A percentile compares a stretch with the other conserved stretches of the same genome.
Evolutionary conservation across 805 yeast genomes (phyloP).

Genomic region (Nematodospora valgi): DNA sequence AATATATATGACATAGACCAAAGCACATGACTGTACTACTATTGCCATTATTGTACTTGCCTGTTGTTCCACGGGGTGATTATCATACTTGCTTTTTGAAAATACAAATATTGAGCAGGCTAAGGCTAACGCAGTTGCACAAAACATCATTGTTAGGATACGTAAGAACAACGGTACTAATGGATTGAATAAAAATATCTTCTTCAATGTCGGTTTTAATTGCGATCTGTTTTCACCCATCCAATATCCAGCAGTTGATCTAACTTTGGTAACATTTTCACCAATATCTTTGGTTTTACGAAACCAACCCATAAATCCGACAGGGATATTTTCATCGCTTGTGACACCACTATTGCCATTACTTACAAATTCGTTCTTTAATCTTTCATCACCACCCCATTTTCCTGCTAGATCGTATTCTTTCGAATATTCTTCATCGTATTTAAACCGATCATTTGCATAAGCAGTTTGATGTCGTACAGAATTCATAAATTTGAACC

Average conservation of each 20-base stretch:
- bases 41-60: slow-evolving; percentile 94
- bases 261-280: slow-evolving; percentile 31
- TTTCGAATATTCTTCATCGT: slow-evolving; percentile 22
- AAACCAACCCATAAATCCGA: slow-evolving; percentile 2
- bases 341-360: background rate
- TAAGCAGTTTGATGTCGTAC: slow-evolving; percentile 43
- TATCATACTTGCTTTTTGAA: slow-evolving; percentile 32
- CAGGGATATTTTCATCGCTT: slow-evolving; percentile 6
- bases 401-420: slow-evolving; percentile 44
- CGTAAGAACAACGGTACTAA: slow-evolving; percentile 78
- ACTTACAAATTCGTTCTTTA: slow-evolving; percentile 32
- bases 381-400: slow-evolving; percentile 73
- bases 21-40: slow-evolving; percentile 74
- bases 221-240: slow-evolving; percentile 59
- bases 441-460: slow-evolving; percentile 23
- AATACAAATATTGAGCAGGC: slow-evolving; percentile 56
- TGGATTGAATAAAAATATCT: slow-evolving; percentile 68
- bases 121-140: slow-evolving; percentile 66
- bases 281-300: slow-evolving; percentile 18
- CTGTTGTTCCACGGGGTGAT: slow-evolving; percentile 55
- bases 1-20: slow-evolving; percentile 74
- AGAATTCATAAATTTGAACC: slow-evolving; percentile 50
- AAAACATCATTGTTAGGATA: slow-evolving; percentile 43
- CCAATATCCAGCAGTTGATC: slow-evolving; percentile 66
- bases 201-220: slow-evolving; percentile 58